phyloP scores from a whole-genome alignment of 768 basidiomycete species.

The Amanita inopinata region DNA sequence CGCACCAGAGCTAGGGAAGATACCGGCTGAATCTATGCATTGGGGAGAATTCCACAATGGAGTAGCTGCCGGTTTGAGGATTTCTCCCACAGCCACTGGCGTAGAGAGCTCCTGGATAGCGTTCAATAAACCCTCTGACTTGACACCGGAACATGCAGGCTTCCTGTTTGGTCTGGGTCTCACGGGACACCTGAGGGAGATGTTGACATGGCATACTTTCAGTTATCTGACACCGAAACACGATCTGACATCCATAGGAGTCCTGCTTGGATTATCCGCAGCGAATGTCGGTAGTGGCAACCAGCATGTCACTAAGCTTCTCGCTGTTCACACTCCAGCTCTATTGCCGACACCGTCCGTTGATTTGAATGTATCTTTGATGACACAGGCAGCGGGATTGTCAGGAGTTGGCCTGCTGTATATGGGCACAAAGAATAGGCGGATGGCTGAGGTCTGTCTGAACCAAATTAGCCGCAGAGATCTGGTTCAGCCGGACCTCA shows the following conservation, averaged over 20 bases:
- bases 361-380: slow-evolving; percentile 82
- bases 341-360: slow-evolving; percentile 79
- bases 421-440: slow-evolving; percentile 76
- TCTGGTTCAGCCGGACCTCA: slow-evolving; percentile 73
- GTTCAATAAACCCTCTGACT: slow-evolving; percentile 87
- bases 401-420: slow-evolving; percentile 85
- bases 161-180: slow-evolving; percentile 90
- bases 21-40: slow-evolving; percentile 56
- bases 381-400: slow-evolving; percentile 85
- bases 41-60: slow-evolving; percentile 99
- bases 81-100: slow-evolving; percentile 61
- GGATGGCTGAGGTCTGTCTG: slow-evolving; percentile 90
- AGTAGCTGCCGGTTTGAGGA: slow-evolving; percentile 82
- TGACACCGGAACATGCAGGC: slow-evolving; percentile 93
- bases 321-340: slow-evolving; percentile 91
- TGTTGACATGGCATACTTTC: slow-evolving; percentile 95
- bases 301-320: slow-evolving; percentile 78
- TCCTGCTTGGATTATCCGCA: slow-evolving; percentile 88
- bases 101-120: slow-evolving; percentile 94
- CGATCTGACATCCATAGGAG: slow-evolving; percentile 88
- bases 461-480: slow-evolving; percentile 73
- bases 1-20: slow-evolving; percentile 61
- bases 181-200: slow-evolving; percentile 79
- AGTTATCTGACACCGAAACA: slow-evolving; percentile 93
- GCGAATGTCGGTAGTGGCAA: slow-evolving; percentile 83